Evolutionary conservation across 371 early-diverging fungal genomes (phyloP).

Genomic region (Circinella umbellata): DNA sequence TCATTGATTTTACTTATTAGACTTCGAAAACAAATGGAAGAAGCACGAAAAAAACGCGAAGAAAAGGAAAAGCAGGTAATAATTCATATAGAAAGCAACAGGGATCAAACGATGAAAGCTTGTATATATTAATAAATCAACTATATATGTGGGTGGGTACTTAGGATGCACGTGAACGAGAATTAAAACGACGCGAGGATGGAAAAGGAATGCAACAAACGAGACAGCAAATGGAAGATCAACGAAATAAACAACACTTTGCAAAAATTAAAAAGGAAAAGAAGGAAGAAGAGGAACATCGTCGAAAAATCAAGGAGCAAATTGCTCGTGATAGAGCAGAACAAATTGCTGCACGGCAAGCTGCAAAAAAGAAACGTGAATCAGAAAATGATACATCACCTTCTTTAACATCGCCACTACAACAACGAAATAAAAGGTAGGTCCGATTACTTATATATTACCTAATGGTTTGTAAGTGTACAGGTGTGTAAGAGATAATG

Average conservation of each 20-base stretch:
- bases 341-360: slow-evolving; percentile 29
- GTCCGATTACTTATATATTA: not conserved
- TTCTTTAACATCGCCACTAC: not conserved
- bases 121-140: too few species aligned
- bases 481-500: too few species aligned
- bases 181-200: slow-evolving; percentile 44
- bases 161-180: slow-evolving; percentile 38
- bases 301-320: slow-evolving; percentile 43
- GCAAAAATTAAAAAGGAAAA: slow-evolving; percentile 48
- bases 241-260: slow-evolving; percentile 41
- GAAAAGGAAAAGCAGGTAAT: slow-evolving; percentile 41
- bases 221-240: slow-evolving; percentile 24
- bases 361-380: slow-evolving; percentile 8
- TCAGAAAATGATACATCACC: not conserved
- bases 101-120: too few species aligned
- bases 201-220: slow-evolving; percentile 41
- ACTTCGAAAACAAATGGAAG: slow-evolving; percentile 41
- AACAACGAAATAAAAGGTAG: not conserved
- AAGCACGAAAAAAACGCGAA: slow-evolving; percentile 36
- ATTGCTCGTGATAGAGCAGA: slow-evolving; percentile 52
- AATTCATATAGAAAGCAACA: not conserved
- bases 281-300: slow-evolving; percentile 45
- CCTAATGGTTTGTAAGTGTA: too few species aligned
- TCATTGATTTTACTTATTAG: slow-evolving; percentile 15
- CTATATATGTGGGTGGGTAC: too few species aligned